Percentiles rank a stretch among this genome's conserved stretches.
phyloP scores from a whole-genome alignment of 768 basidiomycete genomes.

The Boletus reticuloceps region DNA sequence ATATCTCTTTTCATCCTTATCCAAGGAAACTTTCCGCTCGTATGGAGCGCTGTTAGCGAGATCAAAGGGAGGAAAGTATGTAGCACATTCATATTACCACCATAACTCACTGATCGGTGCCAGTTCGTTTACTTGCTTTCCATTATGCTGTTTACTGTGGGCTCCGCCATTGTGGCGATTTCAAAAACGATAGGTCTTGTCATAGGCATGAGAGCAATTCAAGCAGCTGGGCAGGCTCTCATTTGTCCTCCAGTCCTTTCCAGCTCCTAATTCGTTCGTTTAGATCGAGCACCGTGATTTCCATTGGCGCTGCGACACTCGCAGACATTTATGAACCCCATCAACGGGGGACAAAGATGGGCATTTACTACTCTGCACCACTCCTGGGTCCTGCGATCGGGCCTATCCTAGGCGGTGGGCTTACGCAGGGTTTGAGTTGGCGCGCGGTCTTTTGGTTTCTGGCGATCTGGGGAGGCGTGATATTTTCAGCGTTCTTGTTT shows the following conservation, averaged over 20 bases:
- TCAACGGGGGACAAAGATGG: conserved; percentile 77
- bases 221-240: conserved; percentile 56
- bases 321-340: conserved; percentile 78
- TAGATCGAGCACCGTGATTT: conserved; percentile 66
- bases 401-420: conserved; percentile 65
- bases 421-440: conserved; percentile 73
- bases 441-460: conserved; percentile 86
- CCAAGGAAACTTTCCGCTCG: conserved; percentile 51
- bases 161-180: conserved; percentile 56
- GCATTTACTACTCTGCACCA: conserved; percentile 77
- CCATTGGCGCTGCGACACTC: conserved; percentile 68
- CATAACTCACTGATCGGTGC: not conserved
- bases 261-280: not conserved
- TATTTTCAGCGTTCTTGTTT: conserved; percentile 57
- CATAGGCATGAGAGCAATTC: conserved; percentile 66
- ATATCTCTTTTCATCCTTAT: conserved; percentile 69
- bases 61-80: conserved; percentile 70
- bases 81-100: not conserved
- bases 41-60: conserved; percentile 40
- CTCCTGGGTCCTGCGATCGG: conserved; percentile 71
- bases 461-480: conserved; percentile 55
- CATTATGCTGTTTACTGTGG: conserved; percentile 49
- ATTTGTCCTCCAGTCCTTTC: not conserved
- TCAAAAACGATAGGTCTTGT: conserved; percentile 55
- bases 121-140: conserved; percentile 58